These are phyloP conservation scores for Colletotrichum aenigma DNA, from an alignment of 2,329 filamentous ascomycete genomes.

Conservation along the genomic window DNA sequence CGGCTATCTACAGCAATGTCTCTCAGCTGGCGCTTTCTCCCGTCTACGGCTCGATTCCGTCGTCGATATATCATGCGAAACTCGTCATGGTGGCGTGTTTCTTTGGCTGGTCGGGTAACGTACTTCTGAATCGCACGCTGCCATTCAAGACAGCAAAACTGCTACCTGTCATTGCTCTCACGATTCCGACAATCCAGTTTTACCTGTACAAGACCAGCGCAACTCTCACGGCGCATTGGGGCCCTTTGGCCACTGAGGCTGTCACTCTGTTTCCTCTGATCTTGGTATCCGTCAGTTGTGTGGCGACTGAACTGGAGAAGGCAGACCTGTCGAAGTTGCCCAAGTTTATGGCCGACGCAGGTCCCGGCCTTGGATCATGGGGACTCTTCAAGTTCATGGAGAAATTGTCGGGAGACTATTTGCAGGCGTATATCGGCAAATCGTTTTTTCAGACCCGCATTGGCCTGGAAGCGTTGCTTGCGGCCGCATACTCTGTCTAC, in stretches of 20 bases:
- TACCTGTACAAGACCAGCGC: constrained; percentile 71
- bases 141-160: constrained; percentile 54
- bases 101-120: constrained; percentile 73
- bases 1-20: constrained; percentile 69
- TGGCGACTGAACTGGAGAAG: constrained; percentile 68
- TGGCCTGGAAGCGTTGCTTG: constrained; percentile 72
- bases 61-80: constrained; percentile 72
- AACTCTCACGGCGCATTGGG: constrained; percentile 69
- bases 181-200: constrained; percentile 75
- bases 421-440: constrained; percentile 61
- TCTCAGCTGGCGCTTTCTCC: constrained; percentile 82
- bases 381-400: constrained; percentile 63
- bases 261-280: constrained; percentile 75
- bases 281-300: constrained; percentile 65
- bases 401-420: constrained; percentile 38
- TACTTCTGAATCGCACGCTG: constrained; percentile 55
- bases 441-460: constrained; percentile 71
- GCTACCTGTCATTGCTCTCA: constrained; percentile 76
- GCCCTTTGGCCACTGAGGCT: constrained; percentile 76
- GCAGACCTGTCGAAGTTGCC: constrained; percentile 61
- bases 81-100: constrained; percentile 71
- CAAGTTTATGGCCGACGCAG: constrained; percentile 63
- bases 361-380: constrained; percentile 70
- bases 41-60: constrained; percentile 85
- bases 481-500: constrained; percentile 66